Evolutionary conservation across 129 eudicot genomes (phyloP).

Genomic region (Erigeron canadensis): DNA sequence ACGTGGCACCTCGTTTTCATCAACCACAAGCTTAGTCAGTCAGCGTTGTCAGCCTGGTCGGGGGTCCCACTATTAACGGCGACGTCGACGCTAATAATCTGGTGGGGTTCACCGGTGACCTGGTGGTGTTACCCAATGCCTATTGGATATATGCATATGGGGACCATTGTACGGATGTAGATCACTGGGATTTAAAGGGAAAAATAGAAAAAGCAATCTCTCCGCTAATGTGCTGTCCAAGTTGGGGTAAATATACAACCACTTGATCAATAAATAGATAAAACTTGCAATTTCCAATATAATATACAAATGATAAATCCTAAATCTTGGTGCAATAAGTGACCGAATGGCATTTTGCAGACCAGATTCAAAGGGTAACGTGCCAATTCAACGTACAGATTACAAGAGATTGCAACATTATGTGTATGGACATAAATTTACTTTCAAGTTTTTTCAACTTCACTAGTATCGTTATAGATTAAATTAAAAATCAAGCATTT

Average conservation of each 20-base stretch:
- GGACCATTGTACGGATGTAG: constrained; percentile 20
- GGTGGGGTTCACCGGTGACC: too few species aligned
- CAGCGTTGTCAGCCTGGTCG: too few species aligned
- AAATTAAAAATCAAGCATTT: too few species aligned
- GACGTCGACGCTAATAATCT: too few species aligned
- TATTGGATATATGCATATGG: too few species aligned
- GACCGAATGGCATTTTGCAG: constrained; percentile 13
- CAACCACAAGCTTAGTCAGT: too few species aligned
- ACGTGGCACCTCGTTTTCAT: too few species aligned
- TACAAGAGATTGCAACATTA: background rate
- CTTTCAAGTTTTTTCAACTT: too few species aligned
- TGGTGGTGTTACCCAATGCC: too few species aligned
- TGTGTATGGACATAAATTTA: too few species aligned
- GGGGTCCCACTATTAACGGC: too few species aligned
- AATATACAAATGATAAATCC: background rate
- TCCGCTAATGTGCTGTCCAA: constrained; percentile 10
- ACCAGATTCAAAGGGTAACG: constrained; percentile 24
- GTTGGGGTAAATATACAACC: constrained; percentile 7
- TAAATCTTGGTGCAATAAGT: constrained; percentile 17
- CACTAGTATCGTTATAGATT: too few species aligned
- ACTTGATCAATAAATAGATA: background rate
- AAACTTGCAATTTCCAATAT: constrained; percentile 5
- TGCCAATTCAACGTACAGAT: background rate
- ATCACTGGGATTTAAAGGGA: constrained; percentile 4
- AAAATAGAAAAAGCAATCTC: background rate